Conservation (phyloP, 2,329 filamentous ascomycete genomes). For the Aureobasidium pullulans region DNA sequence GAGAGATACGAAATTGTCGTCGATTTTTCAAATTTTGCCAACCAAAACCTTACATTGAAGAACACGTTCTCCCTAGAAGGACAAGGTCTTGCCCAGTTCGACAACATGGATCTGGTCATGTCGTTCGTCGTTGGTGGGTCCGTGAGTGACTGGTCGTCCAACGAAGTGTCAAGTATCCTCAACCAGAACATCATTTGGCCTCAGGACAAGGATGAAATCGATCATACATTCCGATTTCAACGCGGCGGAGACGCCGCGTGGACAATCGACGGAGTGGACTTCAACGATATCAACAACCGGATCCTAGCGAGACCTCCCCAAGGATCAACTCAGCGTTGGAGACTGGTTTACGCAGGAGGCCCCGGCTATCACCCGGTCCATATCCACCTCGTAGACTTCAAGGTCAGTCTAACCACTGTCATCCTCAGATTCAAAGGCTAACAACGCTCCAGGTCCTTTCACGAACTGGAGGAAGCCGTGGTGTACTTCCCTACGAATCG, state of each 20-base stretch:
- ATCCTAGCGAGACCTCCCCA: constrained; percentile 28
- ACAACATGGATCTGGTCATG: constrained; percentile 47
- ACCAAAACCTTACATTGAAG: constrained; percentile 35
- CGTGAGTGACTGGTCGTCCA: constrained; percentile 32
- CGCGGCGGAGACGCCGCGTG: constrained; percentile 21
- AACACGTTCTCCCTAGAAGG: constrained; percentile 17
- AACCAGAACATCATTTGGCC: constrained; percentile 22
- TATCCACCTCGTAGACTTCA: constrained; percentile 49
- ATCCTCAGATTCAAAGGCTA: neutral
- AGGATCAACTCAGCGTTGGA: constrained; percentile 32
- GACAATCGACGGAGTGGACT: constrained; percentile 30
- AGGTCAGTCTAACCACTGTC: neutral
- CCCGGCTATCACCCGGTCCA: constrained; percentile 49
- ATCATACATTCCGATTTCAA: constrained; percentile 28
- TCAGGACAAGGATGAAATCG: constrained; percentile 21
- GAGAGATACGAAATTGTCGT: constrained; percentile 53
- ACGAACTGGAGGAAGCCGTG: constrained; percentile 39
- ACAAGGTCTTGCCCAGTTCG: constrained; percentile 41
- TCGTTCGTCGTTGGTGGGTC: constrained; percentile 22
- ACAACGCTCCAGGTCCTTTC: constrained; percentile 38
- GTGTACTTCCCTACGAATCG: constrained; percentile 46
- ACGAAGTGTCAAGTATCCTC: constrained; percentile 26
- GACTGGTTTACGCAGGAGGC: constrained; percentile 41
- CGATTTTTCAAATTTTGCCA: constrained; percentile 45
- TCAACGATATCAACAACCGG: constrained; percentile 26